phyloP scores from a whole-genome alignment of 2,329 filamentous ascomycete species.

The Colletotrichum sp. region DNA sequence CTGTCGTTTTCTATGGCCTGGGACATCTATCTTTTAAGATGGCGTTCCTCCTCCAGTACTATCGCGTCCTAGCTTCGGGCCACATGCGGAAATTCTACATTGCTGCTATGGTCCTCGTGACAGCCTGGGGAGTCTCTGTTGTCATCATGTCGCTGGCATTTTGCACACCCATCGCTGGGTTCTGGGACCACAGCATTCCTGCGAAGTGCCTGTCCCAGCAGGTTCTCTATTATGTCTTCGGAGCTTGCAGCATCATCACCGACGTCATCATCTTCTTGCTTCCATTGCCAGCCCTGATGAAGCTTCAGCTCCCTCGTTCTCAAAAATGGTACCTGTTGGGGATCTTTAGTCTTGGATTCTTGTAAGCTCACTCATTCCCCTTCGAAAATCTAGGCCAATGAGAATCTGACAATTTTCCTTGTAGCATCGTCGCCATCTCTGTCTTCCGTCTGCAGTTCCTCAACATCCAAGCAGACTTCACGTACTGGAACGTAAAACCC shows the following conservation, averaged over 20 bases:
- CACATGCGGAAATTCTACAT: slow-evolving; percentile 29
- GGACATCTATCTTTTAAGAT: slow-evolving; percentile 34
- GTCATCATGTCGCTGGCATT: slow-evolving; percentile 25
- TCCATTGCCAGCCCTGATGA: slow-evolving; percentile 28
- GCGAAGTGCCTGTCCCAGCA: slow-evolving; percentile 23
- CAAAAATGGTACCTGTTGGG: slow-evolving; percentile 28
- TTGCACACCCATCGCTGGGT: slow-evolving; percentile 28
- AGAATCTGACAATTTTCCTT: background rate
- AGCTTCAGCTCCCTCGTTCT: slow-evolving; percentile 23
- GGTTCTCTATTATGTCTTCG: slow-evolving; percentile 26
- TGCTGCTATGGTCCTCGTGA: slow-evolving; percentile 27
- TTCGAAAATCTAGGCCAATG: background rate
- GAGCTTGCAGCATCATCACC: slow-evolving; percentile 27
- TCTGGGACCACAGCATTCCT: slow-evolving; percentile 28
- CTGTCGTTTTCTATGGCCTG: slow-evolving; percentile 33
- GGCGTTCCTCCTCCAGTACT: slow-evolving; percentile 40
- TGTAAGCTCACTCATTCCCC: slow-evolving; percentile 22
- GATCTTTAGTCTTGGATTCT: slow-evolving; percentile 31
- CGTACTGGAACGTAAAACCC: slow-evolving; percentile 25
- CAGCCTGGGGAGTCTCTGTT: slow-evolving; percentile 28
- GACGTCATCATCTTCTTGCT: slow-evolving; percentile 30
- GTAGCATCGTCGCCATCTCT: slow-evolving; percentile 27
- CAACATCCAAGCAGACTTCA: slow-evolving; percentile 16
- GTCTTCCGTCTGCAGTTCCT: slow-evolving; percentile 26
- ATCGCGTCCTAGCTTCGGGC: slow-evolving; percentile 33